A percentile compares a stretch with the other conserved stretches of the same genome.
Conservation (phyloP, 169 alveolate species). For the Cryptosporidium muris region DNA sequence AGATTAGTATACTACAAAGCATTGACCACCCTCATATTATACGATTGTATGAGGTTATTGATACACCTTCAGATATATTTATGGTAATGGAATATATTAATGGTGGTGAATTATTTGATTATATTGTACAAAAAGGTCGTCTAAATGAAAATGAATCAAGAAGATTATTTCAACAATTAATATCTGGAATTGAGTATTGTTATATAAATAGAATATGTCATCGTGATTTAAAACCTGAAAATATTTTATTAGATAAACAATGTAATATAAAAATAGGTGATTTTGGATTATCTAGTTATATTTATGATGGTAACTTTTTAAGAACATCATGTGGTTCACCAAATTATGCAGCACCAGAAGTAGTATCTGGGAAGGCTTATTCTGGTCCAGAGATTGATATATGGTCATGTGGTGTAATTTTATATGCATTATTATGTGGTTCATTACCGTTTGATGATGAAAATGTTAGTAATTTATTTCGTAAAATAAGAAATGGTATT, state of each 20-base stretch:
- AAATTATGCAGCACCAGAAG: conserved; percentile 94
- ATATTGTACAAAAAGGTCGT: conserved; percentile 85
- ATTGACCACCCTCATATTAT: conserved; percentile 86
- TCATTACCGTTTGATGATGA: conserved; percentile 95
- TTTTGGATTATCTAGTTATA: conserved; percentile 92
- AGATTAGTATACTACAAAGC: conserved; percentile 84
- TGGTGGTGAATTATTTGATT: conserved; percentile 90
- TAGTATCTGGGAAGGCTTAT: conserved; percentile 87
- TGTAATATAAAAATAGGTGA: conserved; percentile 91
- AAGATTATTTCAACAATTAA: conserved; percentile 88
- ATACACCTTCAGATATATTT: conserved; percentile 85
- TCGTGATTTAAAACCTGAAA: conserved; percentile 92
- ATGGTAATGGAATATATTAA: conserved; percentile 85
- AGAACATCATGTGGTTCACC: conserved; percentile 94
- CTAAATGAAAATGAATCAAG: conserved; percentile 81
- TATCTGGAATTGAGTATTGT: conserved; percentile 90
- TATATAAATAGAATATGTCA: conserved; percentile 83
- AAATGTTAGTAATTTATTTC: conserved; percentile 83
- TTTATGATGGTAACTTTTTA: conserved; percentile 83
- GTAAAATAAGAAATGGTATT: conserved; percentile 87
- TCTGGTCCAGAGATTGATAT: conserved; percentile 94
- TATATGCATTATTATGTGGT: conserved; percentile 96
- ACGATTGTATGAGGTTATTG: conserved; percentile 84
- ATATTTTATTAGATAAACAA: conserved; percentile 86
- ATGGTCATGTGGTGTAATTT: conserved; percentile 97